Evolutionary conservation across 176 grass and related monocot genomes (phyloP), one percentile per base, ranked within the genome.

Genomic region (Ananas comosus): DNA sequence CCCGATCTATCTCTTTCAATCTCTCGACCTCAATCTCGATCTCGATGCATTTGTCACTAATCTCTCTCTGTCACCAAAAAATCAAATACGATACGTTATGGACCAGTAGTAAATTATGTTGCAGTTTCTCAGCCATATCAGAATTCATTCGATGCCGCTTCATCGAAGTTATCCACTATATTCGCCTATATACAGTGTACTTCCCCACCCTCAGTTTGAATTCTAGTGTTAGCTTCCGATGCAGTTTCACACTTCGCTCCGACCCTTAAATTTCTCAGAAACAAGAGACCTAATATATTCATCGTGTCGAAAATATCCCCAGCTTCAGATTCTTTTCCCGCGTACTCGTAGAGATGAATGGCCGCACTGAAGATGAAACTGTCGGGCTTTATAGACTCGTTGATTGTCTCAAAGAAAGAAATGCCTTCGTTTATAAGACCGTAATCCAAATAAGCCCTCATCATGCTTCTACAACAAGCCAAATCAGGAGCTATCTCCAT

Each of bases 311-410:
- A 66, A 58, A 88, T 53, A 59, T 79, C 79, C 53, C 77, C 79
- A 21, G 84, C 84, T 64, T 88, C 73, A 71, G 57, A 51, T 70
- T 66, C 84, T 65, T 74, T 83, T 24, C 80, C 84, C 54, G 68
- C 80, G 66, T 69, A 83, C 49, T 92, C 80, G 51, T 90, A 97
- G 9, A 97, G 81, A 86, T 90, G 86, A 64, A 72, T 88, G 0
- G 74, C 93, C 47, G 80, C 86, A 63, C 89, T 92, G 54, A 92
- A 56, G 56, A 97, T 76, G 74, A 85, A 92, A 49, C 86, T 85
- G 52, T 97, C 94, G 64, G 86, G 89, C 69, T 88, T 87, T 77
- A 90, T 52, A 13, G 24, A 83, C 2, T 49, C 22, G 0, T 67
- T 24, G 2, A 67, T 72, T n/a, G 14, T 80, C 78, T 92, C 82